Evolutionary conservation across 2,329 filamentous ascomycete genomes (phyloP).

Genomic region (Blastomyces parvus): DNA sequence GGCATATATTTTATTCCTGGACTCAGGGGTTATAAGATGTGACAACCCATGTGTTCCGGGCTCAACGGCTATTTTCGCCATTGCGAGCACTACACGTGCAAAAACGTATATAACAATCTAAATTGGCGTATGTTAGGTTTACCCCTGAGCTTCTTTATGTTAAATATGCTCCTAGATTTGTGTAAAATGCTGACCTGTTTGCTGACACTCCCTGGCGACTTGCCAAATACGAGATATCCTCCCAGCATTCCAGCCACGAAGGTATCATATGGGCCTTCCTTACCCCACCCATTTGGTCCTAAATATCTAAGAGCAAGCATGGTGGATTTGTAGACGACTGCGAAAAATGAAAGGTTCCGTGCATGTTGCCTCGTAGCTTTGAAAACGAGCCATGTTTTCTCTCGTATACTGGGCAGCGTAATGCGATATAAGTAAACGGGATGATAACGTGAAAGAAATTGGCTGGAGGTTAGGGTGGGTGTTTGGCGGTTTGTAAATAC

Average conservation of each 20-base stretch:
- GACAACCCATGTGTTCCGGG: conserved; percentile 38
- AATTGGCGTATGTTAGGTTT: not conserved
- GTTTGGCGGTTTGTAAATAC: conserved; percentile 34
- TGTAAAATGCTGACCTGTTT: conserved; percentile 47
- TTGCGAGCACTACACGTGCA: conserved; percentile 73
- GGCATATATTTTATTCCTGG: conserved; percentile 45
- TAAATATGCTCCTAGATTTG: conserved; percentile 10
- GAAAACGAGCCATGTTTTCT: conserved; percentile 69
- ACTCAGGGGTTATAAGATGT: conserved; percentile 36
- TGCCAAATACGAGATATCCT: conserved; percentile 88
- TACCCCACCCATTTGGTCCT: conserved; percentile 36
- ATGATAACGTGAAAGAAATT: conserved; percentile 9
- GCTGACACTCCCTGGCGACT: conserved; percentile 67
- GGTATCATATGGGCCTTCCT: conserved; percentile 65
- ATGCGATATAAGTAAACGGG: not conserved
- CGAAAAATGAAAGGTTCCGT: conserved; percentile 82
- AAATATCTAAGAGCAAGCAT: conserved; percentile 64
- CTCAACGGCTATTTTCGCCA: conserved; percentile 74
- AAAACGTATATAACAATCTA: conserved; percentile 97
- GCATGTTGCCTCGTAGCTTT: conserved; percentile 86
- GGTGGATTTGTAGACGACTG: conserved; percentile 75
- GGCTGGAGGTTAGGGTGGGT: not conserved
- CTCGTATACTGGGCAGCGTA: conserved; percentile 45
- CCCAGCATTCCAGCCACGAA: conserved; percentile 81
- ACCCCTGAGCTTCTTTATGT: not conserved